Evolutionary conservation across 2,329 filamentous ascomycete genomes (phyloP).

Genomic region (Curvularia eragrostidis): DNA sequence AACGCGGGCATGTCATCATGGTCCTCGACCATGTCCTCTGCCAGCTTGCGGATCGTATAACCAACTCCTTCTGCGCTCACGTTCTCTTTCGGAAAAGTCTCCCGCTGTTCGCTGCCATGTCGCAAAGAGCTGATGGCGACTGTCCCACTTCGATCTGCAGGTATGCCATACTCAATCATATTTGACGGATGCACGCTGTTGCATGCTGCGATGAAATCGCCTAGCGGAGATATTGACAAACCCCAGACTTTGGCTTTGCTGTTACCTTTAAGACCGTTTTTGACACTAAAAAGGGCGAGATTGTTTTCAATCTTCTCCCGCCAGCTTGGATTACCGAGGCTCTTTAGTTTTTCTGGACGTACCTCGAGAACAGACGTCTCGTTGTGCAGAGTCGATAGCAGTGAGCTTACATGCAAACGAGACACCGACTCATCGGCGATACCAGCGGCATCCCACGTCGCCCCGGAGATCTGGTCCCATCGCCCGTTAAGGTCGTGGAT

Average conservation of each 20-base stretch:
- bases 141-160: conserved; percentile 53
- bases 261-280: conserved; percentile 58
- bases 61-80: conserved; percentile 44
- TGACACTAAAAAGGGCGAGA: conserved; percentile 55
- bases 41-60: conserved; percentile 45
- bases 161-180: conserved; percentile 63
- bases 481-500: conserved; percentile 49
- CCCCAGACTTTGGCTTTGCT: conserved; percentile 62
- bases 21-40: conserved; percentile 40
- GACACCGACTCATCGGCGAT: conserved; percentile 20
- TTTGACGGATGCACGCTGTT: conserved; percentile 63
- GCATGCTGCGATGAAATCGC: conserved; percentile 57
- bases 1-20: conserved; percentile 31
- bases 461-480: conserved; percentile 52
- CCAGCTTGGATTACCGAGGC: conserved; percentile 45
- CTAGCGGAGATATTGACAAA: conserved; percentile 55
- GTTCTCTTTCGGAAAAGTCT: conserved; percentile 27
- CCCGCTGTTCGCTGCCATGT: conserved; percentile 24
- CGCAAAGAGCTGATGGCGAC: conserved; percentile 42
- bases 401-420: conserved; percentile 48
- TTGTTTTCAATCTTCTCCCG: conserved; percentile 49
- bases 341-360: conserved; percentile 23
- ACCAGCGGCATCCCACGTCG: conserved; percentile 40
- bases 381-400: conserved; percentile 44
- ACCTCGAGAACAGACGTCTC: conserved; percentile 40